phyloP scores from a whole-genome alignment of 2,329 filamentous ascomycete genomes.

The Colletotrichum ledebouriae region DNA sequence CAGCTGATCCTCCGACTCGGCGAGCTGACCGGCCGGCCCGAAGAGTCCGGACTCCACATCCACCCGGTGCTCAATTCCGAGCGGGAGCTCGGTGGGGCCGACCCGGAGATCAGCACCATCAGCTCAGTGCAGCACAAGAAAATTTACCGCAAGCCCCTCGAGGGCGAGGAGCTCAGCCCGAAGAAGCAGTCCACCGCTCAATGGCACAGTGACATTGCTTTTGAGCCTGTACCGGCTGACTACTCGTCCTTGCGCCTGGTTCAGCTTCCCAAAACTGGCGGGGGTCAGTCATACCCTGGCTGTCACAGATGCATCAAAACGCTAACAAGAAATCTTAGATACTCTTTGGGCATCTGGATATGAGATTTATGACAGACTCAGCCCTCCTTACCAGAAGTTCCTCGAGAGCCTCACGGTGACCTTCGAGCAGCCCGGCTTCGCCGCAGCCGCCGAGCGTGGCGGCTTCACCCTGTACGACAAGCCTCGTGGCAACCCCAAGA shows the following conservation, averaged over 20 bases:
- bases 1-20: constrained; percentile 70
- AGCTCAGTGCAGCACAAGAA: constrained; percentile 63
- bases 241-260: constrained; percentile 72
- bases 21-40: constrained; percentile 69
- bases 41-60: constrained; percentile 70
- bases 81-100: constrained; percentile 64
- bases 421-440: constrained; percentile 56
- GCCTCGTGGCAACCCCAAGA: constrained; percentile 54
- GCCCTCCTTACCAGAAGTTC: constrained; percentile 63
- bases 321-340: constrained; percentile 50
- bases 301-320: background rate
- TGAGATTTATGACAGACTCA: constrained; percentile 70
- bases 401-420: constrained; percentile 65
- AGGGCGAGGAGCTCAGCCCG: constrained; percentile 47
- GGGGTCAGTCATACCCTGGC: constrained; percentile 45
- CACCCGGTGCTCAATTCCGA: constrained; percentile 69
- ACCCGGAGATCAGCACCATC: constrained; percentile 72
- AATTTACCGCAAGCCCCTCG: constrained; percentile 48
- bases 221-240: constrained; percentile 71
- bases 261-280: constrained; percentile 67
- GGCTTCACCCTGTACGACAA: constrained; percentile 51
- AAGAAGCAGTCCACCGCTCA: constrained; percentile 50
- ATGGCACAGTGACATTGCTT: constrained; percentile 69
- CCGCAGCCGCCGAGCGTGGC: constrained; percentile 51
- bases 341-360: constrained; percentile 75